phyloP scores from a whole-genome alignment of 2,329 filamentous ascomycete species.

The Botrytis paeoniae region DNA sequence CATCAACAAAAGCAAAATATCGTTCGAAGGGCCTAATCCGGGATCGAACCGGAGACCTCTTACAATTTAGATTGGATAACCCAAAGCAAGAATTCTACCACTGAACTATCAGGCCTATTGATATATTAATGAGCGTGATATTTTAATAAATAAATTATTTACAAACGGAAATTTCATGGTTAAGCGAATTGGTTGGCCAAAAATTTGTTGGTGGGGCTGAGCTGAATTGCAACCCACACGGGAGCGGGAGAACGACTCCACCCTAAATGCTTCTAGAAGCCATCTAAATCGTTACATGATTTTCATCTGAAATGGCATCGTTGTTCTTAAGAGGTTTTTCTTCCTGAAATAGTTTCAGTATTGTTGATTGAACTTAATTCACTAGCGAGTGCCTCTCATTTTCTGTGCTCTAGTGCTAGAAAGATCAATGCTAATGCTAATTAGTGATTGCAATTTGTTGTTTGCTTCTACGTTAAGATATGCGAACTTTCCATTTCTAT shows the following conservation, averaged over 20 bases:
- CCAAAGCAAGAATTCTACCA: slow-evolving; percentile 1
- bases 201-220: not conserved
- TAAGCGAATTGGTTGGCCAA: not conserved
- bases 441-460: not conserved
- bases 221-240: not conserved
- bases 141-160: rapidly evolving
- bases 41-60: not conserved
- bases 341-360: not conserved
- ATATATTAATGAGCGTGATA: rapidly evolving
- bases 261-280: not conserved
- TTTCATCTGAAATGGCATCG: not conserved
- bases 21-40: not conserved
- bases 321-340: not conserved
- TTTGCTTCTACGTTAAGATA: not conserved
- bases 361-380: not conserved
- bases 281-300: not conserved
- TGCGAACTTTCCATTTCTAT: not conserved
- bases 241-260: not conserved
- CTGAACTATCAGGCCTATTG: not conserved
- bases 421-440: not conserved
- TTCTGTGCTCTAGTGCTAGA: not conserved
- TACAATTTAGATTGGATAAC: not conserved
- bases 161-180: rapidly evolving
- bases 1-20: not conserved
- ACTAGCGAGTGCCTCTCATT: not conserved